Evolutionary conservation across 495 filamentous ascomycete species (phyloP), one percentile per base, ranked within the genome.

Genomic region (Penicillium arizonense): DNA sequence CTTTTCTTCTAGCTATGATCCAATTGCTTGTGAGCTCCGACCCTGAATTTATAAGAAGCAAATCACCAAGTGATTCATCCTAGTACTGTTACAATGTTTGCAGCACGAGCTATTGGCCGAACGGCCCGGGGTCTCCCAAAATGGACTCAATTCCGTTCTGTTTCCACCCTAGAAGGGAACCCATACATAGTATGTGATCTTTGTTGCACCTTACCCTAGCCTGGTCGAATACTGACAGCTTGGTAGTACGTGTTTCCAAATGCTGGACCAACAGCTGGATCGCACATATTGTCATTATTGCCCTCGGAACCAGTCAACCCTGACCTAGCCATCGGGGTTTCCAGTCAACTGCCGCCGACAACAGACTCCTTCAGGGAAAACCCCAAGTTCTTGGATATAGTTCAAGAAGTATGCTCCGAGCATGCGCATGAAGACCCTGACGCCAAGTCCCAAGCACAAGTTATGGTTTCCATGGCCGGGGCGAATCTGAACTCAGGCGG

Each of bases 351-450:
- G 24, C 92, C 91, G 3, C 91, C 91, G 13, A 89, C 87, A 0
- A 84, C 91, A 9, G 74, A 82, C 44, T 86, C 87, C 24, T 86
- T 97, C 59, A 79, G 70, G 32, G 87, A 88, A 59, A 98, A 97
- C 67, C 83, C 75, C 4, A 68, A 77, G 20, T 98, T 98, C 63
- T 68, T 94, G 4, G 50, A 73, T 6, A 85, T 92, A 53, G 73
- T 98, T 20, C 86, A 93, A 57, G 75, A 84, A 1, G 87, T 94
- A 1, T 74, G 96, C 39, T 70, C 78, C 12, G 60, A 83, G 37
- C 74, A 96, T 62, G 93, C 88, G 6, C 68, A 78, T 50, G 62
- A 85, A 34, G 94, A 97, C 58, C 87, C 87, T 0, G 74, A 76
- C 24, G 81, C 95, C 4, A 76, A 85, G 55, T 77, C 84, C 6